Evolutionary conservation across 2,329 filamentous ascomycete genomes (phyloP).

Genomic region (Clarireedia hainanense): DNA sequence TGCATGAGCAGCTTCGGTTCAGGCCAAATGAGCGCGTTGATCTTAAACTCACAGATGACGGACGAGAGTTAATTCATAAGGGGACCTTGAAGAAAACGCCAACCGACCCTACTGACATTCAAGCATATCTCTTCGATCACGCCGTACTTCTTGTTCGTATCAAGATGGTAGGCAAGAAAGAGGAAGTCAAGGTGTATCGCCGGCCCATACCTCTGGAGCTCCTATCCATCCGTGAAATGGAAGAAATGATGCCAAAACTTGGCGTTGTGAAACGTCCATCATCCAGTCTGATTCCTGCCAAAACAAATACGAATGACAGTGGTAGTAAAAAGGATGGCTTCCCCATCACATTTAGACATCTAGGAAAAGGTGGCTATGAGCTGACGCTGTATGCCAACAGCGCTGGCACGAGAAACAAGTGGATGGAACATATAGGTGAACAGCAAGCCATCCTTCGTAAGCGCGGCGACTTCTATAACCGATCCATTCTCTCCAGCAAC

Average conservation of each 20-base stretch:
- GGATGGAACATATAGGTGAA: conserved; percentile 89
- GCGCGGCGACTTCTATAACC: conserved; percentile 85
- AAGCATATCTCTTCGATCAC: conserved; percentile 93
- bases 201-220: conserved; percentile 91
- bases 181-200: conserved; percentile 91
- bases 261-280: conserved; percentile 81
- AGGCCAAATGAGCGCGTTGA: conserved; percentile 85
- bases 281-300: conserved; percentile 67
- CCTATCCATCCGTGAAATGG: conserved; percentile 92
- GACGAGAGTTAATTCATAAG: conserved; percentile 89
- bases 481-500: conserved; percentile 49
- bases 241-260: conserved; percentile 77
- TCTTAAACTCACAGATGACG: conserved; percentile 87
- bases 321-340: conserved; percentile 68
- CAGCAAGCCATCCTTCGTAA: conserved; percentile 83
- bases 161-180: conserved; percentile 85
- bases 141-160: conserved; percentile 85
- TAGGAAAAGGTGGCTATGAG: conserved; percentile 94
- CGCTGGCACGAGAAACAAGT: conserved; percentile 83
- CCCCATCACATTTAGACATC: conserved; percentile 91
- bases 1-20: conserved; percentile 90
- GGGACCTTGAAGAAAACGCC: conserved; percentile 87
- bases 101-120: conserved; percentile 82
- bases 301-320: conserved; percentile 42
- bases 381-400: conserved; percentile 81